A percentile compares a stretch with the other conserved stretches of the same genome.
Evolutionary conservation across 768 basidiomycete species (phyloP).

Genomic region (Boletus pseudopeckii): DNA sequence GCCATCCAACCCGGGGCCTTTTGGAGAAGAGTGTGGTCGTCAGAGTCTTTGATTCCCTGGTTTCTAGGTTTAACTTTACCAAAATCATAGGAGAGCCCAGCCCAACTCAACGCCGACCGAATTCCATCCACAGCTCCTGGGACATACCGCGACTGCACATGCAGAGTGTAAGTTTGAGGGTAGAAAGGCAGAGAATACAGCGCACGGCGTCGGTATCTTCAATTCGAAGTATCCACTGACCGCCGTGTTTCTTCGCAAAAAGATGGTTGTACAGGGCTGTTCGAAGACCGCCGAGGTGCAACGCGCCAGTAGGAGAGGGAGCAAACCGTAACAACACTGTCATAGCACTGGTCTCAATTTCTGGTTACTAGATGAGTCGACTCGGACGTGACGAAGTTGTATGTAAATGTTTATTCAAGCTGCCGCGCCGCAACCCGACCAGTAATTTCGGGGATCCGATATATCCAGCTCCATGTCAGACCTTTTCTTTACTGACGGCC

Average conservation of each 20-base stretch:
- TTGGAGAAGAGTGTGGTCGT: not conserved
- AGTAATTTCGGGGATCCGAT: no score
- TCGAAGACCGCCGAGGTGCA: slow-evolving; percentile 92
- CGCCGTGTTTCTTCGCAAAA: slow-evolving; percentile 74
- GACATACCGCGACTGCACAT: slow-evolving; percentile 67
- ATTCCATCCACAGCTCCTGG: slow-evolving; percentile 84
- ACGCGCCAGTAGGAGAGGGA: slow-evolving; percentile 91
- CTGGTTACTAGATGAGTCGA: no score
- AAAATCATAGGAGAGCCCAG: slow-evolving; percentile 87
- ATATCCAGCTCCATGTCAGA: not conserved
- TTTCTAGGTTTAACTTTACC: slow-evolving; percentile 45
- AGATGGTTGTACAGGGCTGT: slow-evolving; percentile 94
- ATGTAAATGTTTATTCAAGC: no score
- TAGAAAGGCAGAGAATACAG: not conserved
- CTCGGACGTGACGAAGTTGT: no score
- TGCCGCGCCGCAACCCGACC: no score
- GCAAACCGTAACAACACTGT: slow-evolving; percentile 86
- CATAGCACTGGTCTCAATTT: not conserved
- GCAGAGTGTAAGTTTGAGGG: not conserved
- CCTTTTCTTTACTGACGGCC: not conserved
- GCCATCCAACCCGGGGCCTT: slow-evolving; percentile 77
- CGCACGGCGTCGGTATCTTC: slow-evolving; percentile 94
- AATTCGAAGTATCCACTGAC: slow-evolving; percentile 88
- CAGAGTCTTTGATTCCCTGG: not conserved
- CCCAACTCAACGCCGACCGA: slow-evolving; percentile 77